Conservation (phyloP, 2,329 filamentous ascomycete species). For the Verticillium tricorpus region DNA sequence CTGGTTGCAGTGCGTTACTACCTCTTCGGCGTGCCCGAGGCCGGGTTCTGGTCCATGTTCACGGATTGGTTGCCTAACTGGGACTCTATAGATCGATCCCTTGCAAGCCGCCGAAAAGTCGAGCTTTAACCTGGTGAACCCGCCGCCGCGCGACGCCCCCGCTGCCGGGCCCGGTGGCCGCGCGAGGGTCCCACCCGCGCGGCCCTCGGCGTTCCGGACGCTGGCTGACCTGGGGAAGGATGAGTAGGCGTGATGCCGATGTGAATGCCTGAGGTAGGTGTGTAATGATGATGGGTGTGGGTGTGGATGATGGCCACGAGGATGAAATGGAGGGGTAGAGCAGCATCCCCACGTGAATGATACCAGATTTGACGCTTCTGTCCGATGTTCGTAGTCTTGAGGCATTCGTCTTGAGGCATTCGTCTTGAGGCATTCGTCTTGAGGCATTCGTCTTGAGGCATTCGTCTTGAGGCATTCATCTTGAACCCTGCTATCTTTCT, state of each 20-base stretch:
- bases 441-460: too few relatives aligned
- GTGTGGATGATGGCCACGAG: background rate
- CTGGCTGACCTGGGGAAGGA: conserved; percentile 45
- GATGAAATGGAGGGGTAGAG: background rate
- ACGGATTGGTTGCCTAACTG: conserved; percentile 10
- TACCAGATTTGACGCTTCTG: background rate
- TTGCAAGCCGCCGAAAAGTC: conserved; percentile 58
- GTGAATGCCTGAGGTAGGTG: too few relatives aligned
- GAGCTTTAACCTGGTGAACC: conserved; percentile 50
- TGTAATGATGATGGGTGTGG: background rate
- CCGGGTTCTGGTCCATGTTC: background rate
- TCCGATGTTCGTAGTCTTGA: too few relatives aligned
- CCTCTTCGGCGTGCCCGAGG: background rate
- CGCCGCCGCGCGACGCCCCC: conserved; percentile 18
- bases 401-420: too few relatives aligned
- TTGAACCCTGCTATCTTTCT: too few relatives aligned
- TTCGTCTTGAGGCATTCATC: too few relatives aligned
- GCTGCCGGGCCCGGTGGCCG: conserved; percentile 5
- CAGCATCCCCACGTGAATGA: background rate
- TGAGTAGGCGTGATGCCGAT: conserved; percentile 1
- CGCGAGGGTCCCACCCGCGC: conserved; percentile 20
- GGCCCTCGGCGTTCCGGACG: conserved; percentile 40
- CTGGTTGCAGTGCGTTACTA: conserved; percentile 50
- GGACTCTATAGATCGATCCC: conserved; percentile 47
- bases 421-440: too few relatives aligned